Evolutionary conservation across 768 basidiomycete species (phyloP), one percentile per base, ranked within the genome.

Genomic region (Rhodotorula babjevae): DNA sequence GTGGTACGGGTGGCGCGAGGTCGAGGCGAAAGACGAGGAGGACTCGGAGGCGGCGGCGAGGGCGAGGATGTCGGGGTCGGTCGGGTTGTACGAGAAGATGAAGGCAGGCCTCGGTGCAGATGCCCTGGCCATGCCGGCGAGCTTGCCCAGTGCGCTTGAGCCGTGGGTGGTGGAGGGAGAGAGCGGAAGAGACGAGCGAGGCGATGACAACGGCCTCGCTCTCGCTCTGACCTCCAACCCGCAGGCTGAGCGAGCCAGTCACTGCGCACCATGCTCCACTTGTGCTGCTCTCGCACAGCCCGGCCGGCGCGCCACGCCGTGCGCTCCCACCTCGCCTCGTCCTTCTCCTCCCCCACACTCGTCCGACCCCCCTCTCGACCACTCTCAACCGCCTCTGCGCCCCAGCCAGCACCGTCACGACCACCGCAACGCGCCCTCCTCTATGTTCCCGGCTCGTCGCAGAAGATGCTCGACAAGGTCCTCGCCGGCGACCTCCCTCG

Each of bases 371-470:
- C n/a, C 23, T 5, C 44, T 46, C 44, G 59, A 31, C 46, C 47
- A 2, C 61, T 21, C 61, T 61, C 44, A 15, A 31, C 46, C 5
- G 12, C 47, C 29, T 15, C 57, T 0, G 19, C 36, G 7, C 3
- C 65, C 27, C 29, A 18, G 21, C 27, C 19, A 7, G 21, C 42
- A 36, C 36, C 36, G 36, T 9, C 36, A 36, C 55, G 42, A 25
- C 42, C 46, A 53, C 15, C 73, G 7, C 66, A 69, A 10, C 56
- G 73, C 4, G 65, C 73, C 0, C 47, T 70, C 4, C 69, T 74
- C 46, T 74, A 74, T 31, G 93, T 95, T 8, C 93, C 93, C 6
- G 85, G 88, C 11, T 89, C 91, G 2, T 89, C 88, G 21, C 86
- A 89, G 75, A 94, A 93, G 79, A 90, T 90, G 0, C 83, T 90